Evolutionary conservation across 306 rosid genomes (phyloP).

Genomic region (Quercus wislizeni): DNA sequence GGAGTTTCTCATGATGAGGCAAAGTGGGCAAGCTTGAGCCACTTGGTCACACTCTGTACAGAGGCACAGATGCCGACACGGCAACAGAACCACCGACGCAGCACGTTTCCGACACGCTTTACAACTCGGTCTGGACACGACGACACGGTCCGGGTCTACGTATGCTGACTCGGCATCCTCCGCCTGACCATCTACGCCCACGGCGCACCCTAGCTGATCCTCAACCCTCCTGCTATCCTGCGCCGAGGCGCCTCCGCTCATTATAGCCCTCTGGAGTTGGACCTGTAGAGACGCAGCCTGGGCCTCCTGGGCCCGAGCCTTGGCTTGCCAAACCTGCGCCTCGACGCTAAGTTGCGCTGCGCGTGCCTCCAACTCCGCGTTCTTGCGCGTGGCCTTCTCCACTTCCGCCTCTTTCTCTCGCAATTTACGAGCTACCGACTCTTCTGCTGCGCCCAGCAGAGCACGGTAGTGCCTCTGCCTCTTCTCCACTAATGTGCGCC

Average conservation of each 20-base stretch:
- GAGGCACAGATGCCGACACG: constrained; percentile 80
- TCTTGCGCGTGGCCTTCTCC: constrained; percentile 63
- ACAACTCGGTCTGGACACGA: constrained; percentile 53
- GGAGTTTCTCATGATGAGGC: constrained; percentile 62
- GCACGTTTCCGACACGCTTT: constrained; percentile 61
- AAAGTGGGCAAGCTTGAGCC: constrained; percentile 72
- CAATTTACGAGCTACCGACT: constrained; percentile 45
- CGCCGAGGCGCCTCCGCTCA: constrained; percentile 29
- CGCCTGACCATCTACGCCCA: constrained; percentile 48
- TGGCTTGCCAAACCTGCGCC: constrained; percentile 82
- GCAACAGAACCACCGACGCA: constrained; percentile 76
- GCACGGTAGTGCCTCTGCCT: constrained; percentile 61
- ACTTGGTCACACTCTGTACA: constrained; percentile 66
- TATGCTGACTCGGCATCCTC: constrained; percentile 91
- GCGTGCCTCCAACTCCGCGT: constrained; percentile 78
- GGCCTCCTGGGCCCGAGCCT: constrained; percentile 70
- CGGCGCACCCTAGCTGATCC: constrained; percentile 38
- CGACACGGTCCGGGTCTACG: constrained; percentile 65
- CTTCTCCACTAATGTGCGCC: constrained; percentile 64
- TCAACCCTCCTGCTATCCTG: constrained; percentile 30
- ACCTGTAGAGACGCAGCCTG: constrained; percentile 65
- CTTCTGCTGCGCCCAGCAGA: constrained; percentile 62
- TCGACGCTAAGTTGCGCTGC: constrained; percentile 73
- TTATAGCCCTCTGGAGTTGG: constrained; percentile 72
- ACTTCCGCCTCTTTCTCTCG: constrained; percentile 68